Conservation (phyloP, 176 grass and related monocot genomes). For the Pontederia paniculata region DNA sequence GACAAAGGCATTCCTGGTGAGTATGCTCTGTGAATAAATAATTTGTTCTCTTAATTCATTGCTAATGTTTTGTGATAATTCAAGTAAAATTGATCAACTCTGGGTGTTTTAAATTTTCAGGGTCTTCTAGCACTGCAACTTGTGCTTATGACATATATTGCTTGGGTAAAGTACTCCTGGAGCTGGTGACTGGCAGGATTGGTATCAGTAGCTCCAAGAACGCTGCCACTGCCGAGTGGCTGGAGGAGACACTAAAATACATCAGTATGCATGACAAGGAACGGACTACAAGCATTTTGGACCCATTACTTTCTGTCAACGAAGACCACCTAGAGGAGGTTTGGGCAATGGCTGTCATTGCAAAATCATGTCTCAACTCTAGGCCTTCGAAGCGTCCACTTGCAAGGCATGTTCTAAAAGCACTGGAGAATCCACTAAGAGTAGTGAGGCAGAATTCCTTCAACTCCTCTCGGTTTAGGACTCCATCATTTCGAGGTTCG, state of each 20-base stretch:
- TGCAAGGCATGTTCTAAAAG: conserved; percentile 62
- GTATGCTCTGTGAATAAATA: background rate
- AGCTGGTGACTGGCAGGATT: conserved; percentile 59
- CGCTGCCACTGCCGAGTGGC: conserved; percentile 38
- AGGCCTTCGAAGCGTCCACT: conserved; percentile 54
- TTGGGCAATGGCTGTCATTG: conserved; percentile 68
- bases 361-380: conserved; percentile 72
- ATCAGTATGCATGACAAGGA: conserved; percentile 60
- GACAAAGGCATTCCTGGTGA: background rate
- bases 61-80: too few relatives aligned
- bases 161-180: conserved; percentile 85
- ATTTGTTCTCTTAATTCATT: background rate
- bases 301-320: conserved; percentile 56
- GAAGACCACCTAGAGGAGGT: conserved; percentile 92
- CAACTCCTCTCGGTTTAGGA: conserved; percentile 31
- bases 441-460: conserved; percentile 45
- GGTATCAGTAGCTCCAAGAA: conserved; percentile 49
- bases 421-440: conserved; percentile 58
- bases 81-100: background rate
- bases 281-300: conserved; percentile 38
- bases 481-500: conserved; percentile 46
- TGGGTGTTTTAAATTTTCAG: conserved; percentile 20
- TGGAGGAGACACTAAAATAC: conserved; percentile 38
- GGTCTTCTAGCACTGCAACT: conserved; percentile 39
- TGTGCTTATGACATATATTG: conserved; percentile 67